Base-by-base conservation (phyloP, 1,284 basidiomycete genomes). In the Papiliotrema flavescens region DNA sequence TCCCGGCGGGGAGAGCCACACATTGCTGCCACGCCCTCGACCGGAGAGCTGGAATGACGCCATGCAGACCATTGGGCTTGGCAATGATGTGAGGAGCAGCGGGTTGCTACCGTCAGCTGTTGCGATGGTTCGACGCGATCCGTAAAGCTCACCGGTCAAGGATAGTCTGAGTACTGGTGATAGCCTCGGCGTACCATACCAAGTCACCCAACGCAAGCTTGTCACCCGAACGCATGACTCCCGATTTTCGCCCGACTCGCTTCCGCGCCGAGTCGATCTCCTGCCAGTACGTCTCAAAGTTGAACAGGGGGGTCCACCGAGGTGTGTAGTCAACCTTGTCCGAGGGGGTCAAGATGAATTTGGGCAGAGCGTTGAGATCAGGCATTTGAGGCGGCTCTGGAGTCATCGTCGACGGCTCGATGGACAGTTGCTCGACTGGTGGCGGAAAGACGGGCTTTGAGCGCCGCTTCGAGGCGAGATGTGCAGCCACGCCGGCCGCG, bases 141-240 rank as follows among this genome's bases (percentile, higher is more conserved):
- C 47, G n/a, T 14, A 55, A 3, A 8, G 78, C 86, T 76, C 59
- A 90, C 92, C 86, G 88, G 69, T 97, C 92, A 1, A 98, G 80
- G 83, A 98, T 84, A 0, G 92, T 95, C 75, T 98, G 95, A 0
- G 95, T 98, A 62, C 90, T 94, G 0, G 91, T 92, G 6, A 98
- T 88, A 0, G 86, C 85, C 75, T 97, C 90, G 23, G 87, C 88
- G 65, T 97, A 98, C 20, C 94, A 68, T 36, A 97, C 69, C 17
- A 84, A 80, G 54, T 91, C 88, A 0, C 94, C 94, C 13, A 87
- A 64, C 51, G 71, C 53, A 35, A 59, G 62, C 53, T 40, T 52
- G 45, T 69, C 57, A 11, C 56, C 59, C 6, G 64, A 57, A 13
- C 66, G 55, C 62, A 69, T 22, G 1, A 69, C 60, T 5, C 71